Conservation (phyloP, 2,329 filamentous ascomycete genomes). For the Exophiala oligosperma region DNA sequence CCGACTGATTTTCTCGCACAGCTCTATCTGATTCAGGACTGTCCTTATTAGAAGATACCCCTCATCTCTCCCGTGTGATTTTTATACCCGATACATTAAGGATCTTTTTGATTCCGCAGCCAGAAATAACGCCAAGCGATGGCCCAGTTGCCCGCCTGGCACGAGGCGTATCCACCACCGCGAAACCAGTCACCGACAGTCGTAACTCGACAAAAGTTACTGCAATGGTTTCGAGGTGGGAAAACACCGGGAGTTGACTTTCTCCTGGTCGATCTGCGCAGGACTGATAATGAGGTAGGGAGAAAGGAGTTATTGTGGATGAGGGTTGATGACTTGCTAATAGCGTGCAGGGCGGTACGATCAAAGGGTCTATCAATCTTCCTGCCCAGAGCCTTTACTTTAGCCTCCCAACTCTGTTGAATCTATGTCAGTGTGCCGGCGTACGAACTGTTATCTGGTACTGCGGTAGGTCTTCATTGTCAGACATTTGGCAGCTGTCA, state of each 20-base stretch:
- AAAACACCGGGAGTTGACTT: constrained; percentile 36
- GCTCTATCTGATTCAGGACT: no score
- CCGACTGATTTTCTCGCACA: no score
- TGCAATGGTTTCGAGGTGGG: constrained; percentile 38
- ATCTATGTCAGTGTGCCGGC: constrained; percentile 33
- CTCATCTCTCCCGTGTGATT: no score
- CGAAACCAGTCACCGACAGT: constrained; percentile 22
- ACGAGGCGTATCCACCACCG: constrained; percentile 21
- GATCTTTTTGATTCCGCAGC: no score
- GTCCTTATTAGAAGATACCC: no score
- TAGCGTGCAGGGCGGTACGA: constrained; percentile 56
- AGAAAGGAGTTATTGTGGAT: neutral
- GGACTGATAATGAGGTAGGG: constrained; percentile 47
- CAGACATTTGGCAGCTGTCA: neutral
- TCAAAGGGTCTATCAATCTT: constrained; percentile 56
- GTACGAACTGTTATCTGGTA: constrained; percentile 42
- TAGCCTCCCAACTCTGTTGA: constrained; percentile 39
- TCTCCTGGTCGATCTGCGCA: constrained; percentile 50
- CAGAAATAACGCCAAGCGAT: no score
- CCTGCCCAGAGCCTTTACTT: constrained; percentile 44
- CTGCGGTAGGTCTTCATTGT: constrained; percentile 37
- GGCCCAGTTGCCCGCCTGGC: constrained; percentile 7
- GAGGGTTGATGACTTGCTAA: neutral
- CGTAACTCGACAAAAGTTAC: constrained; percentile 38
- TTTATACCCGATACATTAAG: no score